Base-by-base conservation (phyloP, 2,329 filamentous ascomycete species). In the Penicillium sp. region DNA sequence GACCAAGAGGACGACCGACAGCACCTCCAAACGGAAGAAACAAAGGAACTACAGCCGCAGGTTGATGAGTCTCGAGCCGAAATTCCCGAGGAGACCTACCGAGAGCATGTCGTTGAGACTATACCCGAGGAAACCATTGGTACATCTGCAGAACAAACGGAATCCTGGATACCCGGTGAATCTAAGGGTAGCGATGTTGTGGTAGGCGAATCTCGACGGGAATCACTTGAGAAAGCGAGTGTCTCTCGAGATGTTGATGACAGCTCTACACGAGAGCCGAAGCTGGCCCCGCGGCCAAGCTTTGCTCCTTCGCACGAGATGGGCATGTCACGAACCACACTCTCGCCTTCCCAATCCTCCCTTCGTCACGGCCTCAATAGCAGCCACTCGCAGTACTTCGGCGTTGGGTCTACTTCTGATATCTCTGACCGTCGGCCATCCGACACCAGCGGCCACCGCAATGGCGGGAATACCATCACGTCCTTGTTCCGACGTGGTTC, bases 401-500 rank as follows among this genome's bases (percentile, higher is more conserved):
- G 79, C 34, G 65, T 82, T 6, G 67, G 77, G 64, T 75, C 85
- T 68, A 72, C 79, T 71, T 76, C 80, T 66, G 71, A 86, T 71
- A 55, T 81, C 67, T 70, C 83, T 5, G 71, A 80, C 31, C 79
- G 81, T 39, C 83, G 83, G 57, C 75, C 77, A 19, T 87, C 85
- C 1, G 83, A 85, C 47, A 76, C 79, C 45, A 84, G 81, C 52
- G 70, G 68, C 34, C 73, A 69, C 23, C 72, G 71, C 51, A 66
- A 26, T 13, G 37, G 42, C 18, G 46, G 72, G 31, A 74, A 71
- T 55, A 74, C 87, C 0, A 89, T 92, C 79, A 84, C 86, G 3
- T 87, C 89, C 0, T 83, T 97, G 31, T 91, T 97, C 74, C 85
- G 84, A 65, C 88, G 88, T 71, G 84, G 84, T 24, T 81, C 77